Percentiles rank a stretch among this genome's conserved stretches.
Evolutionary conservation across 192 early-diverging fungal genomes (phyloP).

Genomic region (Chytriomyces sp.): DNA sequence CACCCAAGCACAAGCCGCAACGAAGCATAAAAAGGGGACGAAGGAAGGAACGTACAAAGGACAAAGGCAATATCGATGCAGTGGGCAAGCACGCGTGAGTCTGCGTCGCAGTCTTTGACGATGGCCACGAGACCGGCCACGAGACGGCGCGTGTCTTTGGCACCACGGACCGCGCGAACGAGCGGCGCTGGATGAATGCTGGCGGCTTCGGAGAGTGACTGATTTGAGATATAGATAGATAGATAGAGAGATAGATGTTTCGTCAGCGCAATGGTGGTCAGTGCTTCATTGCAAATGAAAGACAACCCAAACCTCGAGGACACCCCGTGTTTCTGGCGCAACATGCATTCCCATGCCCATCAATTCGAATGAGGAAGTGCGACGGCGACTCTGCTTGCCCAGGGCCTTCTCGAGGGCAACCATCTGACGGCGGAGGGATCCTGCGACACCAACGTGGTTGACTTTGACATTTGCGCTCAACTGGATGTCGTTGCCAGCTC

Average conservation of each 20-base stretch:
- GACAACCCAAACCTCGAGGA: conserved; percentile 1
- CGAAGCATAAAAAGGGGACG: background rate
- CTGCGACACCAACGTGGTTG: background rate
- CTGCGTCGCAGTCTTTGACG: conserved; percentile 8
- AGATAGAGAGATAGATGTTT: background rate
- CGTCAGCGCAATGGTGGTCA: background rate
- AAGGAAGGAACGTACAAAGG: conserved; percentile 4
- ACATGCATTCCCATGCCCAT: background rate
- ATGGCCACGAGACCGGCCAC: conserved; percentile 6
- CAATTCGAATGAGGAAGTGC: background rate
- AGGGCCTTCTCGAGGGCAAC: background rate
- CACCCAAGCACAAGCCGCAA: background rate
- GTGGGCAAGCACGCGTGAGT: conserved; percentile 20
- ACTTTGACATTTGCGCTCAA: background rate
- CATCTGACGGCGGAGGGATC: background rate
- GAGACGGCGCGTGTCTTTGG: background rate
- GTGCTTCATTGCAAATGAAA: background rate
- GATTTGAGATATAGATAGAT: too few species aligned
- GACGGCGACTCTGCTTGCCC: conserved; percentile 6
- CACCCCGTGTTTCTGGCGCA: background rate
- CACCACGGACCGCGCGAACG: background rate
- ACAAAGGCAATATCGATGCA: conserved; percentile 11
- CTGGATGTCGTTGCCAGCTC: background rate
- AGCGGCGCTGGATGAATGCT: background rate
- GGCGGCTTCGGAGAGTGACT: conserved; percentile 9